Evolutionary conservation across 2,329 filamentous ascomycete genomes (phyloP), one percentile per base, ranked within the genome.

Genomic region (Pseudopithomyces chartarum): DNA sequence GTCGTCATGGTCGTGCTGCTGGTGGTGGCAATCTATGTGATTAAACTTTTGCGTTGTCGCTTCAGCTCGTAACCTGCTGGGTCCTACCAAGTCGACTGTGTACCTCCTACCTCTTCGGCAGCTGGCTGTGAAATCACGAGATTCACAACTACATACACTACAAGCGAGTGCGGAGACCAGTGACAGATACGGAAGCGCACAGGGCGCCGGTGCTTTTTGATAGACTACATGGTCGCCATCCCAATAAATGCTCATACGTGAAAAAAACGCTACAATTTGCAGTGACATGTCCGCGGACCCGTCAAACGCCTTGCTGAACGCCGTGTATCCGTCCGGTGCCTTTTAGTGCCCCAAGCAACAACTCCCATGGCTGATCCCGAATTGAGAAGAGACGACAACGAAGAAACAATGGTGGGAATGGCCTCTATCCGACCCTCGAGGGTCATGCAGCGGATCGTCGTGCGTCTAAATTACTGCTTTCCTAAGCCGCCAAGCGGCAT

Each of bases 381-480:
- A 52, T 10, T 6, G 57, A 50, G 59, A 63, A 64, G 23, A 36
- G 13, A 44, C 17, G 40, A 43, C 55, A 52, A 52, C 23, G 19
- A 49, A 29, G 52, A 55, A 55, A 39, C 40, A 38, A 38, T 17
- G 58, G 54, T 46, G 51, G n/a, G 45, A 60, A 45, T n/a, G 29
- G 42, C 59, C 61, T 70, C 66, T 64, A 63, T 61, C n/a, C 61
- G 50, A 58, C 57, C 55, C 54, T 49, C 63, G 63, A 60, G 61
- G 54, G 60, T 50, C 59, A 60, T 62, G 60, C 60, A 60, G 59
- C 57, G 61, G 63, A 65, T 71, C 61, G 58, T 67, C 62, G 62
- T 68, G 66, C 61, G 62, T 73, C 71, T 73, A 74, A 71, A 75
- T 70, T 70, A 74, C 63, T 67, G 63, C 66, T 57, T 66, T 23